A percentile compares a stretch with the other conserved stretches of the same genome.
These are phyloP conservation scores for Crithidia expoeki DNA, from an alignment of 208 protist species.

Conservation along the genomic window DNA sequence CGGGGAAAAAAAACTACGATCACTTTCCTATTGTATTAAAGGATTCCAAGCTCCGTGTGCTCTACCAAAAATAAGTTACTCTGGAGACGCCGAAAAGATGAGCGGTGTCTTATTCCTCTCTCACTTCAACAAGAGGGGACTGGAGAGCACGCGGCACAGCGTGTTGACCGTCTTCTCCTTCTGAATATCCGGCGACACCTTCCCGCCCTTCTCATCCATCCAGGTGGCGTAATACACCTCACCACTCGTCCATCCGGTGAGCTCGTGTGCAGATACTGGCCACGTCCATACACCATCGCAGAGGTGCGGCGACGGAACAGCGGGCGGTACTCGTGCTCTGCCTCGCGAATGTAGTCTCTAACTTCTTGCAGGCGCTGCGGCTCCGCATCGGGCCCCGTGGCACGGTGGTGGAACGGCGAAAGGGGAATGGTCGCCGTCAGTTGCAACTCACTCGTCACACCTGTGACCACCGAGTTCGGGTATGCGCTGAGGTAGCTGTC, in stretches of 20 bases:
- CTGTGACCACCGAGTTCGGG: slow-evolving; percentile 24
- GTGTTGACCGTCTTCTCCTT: background rate
- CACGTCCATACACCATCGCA: slow-evolving; percentile 25
- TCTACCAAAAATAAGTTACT: background rate
- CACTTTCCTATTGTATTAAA: no score
- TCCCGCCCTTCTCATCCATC: background rate
- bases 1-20: no score
- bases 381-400: slow-evolving; percentile 21
- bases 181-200: background rate
- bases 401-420: background rate
- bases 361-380: slow-evolving; percentile 32
- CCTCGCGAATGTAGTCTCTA: slow-evolving; percentile 30
- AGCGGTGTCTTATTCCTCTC: background rate
- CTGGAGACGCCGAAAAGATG: background rate
- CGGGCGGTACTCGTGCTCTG: slow-evolving; percentile 27
- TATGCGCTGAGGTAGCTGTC: slow-evolving; percentile 32
- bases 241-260: background rate
- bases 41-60: no score
- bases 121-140: background rate
- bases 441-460: slow-evolving; percentile 26
- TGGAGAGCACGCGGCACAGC: slow-evolving; percentile 2
- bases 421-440: background rate
- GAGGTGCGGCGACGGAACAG: slow-evolving; percentile 33
- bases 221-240: slow-evolving; percentile 4
- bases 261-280: slow-evolving; percentile 20